Percentiles rank a stretch among this genome's conserved stretches.
Conservation (phyloP, 2,329 filamentous ascomycete genomes). For the Alternaria ethzedia region DNA sequence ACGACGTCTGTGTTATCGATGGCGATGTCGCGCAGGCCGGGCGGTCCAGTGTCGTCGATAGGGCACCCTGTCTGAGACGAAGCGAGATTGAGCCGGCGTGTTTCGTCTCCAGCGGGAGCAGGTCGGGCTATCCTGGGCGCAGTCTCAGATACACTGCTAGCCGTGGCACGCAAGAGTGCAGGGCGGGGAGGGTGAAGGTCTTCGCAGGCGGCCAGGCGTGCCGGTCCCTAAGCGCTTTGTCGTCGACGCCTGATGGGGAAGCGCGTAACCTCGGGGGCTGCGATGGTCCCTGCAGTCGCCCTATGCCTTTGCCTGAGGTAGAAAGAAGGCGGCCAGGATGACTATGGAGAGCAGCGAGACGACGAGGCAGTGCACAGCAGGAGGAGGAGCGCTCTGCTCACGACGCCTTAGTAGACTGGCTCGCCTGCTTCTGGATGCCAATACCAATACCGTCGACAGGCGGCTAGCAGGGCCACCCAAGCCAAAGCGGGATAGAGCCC, state of each 20-base stretch:
- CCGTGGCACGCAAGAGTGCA: not conserved
- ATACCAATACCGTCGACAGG: constrained; percentile 14
- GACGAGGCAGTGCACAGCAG: not conserved
- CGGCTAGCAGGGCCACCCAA: constrained; percentile 19
- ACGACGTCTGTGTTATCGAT: constrained; percentile 20
- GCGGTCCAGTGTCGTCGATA: constrained; percentile 22
- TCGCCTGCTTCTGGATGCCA: constrained; percentile 5
- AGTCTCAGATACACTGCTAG: constrained; percentile 33
- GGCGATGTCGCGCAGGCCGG: constrained; percentile 17
- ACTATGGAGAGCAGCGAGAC: not conserved
- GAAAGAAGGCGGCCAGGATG: not conserved
- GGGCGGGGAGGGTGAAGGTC: constrained; percentile 11
- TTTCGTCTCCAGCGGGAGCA: constrained; percentile 32
- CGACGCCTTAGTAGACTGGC: not conserved
- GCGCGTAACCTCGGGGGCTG: constrained; percentile 10
- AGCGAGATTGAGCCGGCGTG: constrained; percentile 47
- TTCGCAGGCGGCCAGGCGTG: constrained; percentile 5
- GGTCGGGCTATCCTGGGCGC: constrained; percentile 12
- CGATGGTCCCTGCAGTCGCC: constrained; percentile 5
- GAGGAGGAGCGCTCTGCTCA: not conserved
- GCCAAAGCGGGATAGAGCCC: constrained; percentile 12
- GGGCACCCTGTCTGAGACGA: constrained; percentile 44
- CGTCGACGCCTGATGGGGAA: constrained; percentile 13
- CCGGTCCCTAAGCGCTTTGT: constrained; percentile 19
- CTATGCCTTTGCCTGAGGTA: not conserved